phyloP scores from a whole-genome alignment of 345 rosid genomes.

The Laguncularia racemosa region DNA sequence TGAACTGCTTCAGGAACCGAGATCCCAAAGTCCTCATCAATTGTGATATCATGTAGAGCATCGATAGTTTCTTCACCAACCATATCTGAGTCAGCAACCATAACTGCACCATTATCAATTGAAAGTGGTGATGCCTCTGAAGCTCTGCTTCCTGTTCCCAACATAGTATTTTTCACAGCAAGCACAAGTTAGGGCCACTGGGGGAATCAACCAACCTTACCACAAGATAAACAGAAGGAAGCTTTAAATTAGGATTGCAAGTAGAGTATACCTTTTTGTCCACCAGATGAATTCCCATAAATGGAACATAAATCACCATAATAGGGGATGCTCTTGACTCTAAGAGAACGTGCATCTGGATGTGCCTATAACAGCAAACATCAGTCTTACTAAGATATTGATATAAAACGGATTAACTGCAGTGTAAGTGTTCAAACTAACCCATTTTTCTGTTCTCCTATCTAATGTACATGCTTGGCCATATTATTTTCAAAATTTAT shows the following conservation, averaged over 20 bases:
- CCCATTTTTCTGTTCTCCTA: too few species aligned
- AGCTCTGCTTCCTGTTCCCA: conserved; percentile 19
- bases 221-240: too few species aligned
- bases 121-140: conserved; percentile 14
- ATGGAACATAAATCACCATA: conserved; percentile 59
- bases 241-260: not conserved
- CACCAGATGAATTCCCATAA: conserved; percentile 35
- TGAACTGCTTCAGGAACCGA: conserved; percentile 20
- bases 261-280: conserved; percentile 38
- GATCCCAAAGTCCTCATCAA: conserved; percentile 28
- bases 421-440: not conserved
- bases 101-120: conserved; percentile 14
- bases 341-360: conserved; percentile 52
- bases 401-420: not conserved
- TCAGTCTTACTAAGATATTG: not conserved
- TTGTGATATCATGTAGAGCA: conserved; percentile 19
- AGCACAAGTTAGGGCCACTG: too few species aligned
- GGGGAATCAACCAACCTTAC: too few species aligned
- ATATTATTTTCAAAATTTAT: too few species aligned
- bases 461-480: too few species aligned
- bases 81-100: conserved; percentile 6
- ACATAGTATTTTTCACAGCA: not conserved
- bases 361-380: conserved; percentile 27
- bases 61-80: conserved; percentile 20
- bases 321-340: conserved; percentile 60